phyloP scores from a whole-genome alignment of 2,329 filamentous ascomycete species.

The Celoporthe dispersa region DNA sequence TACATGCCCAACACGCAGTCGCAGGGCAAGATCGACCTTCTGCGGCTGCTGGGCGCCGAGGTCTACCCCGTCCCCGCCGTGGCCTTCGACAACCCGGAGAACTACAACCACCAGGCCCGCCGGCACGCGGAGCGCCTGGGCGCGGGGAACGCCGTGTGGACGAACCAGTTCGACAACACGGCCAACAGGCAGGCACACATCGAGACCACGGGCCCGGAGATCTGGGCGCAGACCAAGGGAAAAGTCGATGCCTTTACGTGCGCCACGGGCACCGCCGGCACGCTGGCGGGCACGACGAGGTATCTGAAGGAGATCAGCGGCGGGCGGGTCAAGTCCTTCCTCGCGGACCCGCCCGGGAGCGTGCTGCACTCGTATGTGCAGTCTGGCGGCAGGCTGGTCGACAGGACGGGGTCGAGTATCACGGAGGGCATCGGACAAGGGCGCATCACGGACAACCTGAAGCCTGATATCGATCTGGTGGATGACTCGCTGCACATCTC shows the following conservation, averaged over 20 bases:
- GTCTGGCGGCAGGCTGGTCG: slow-evolving; percentile 81
- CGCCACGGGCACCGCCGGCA: slow-evolving; percentile 90
- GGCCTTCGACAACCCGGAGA: slow-evolving; percentile 90
- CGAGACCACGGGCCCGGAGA: slow-evolving; percentile 96
- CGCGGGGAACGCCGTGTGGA: slow-evolving; percentile 94
- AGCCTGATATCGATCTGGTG: slow-evolving; percentile 79
- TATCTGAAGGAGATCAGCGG: slow-evolving; percentile 84
- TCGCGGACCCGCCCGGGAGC: slow-evolving; percentile 92
- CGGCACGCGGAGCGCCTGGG: slow-evolving; percentile 85
- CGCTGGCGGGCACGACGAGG: slow-evolving; percentile 83
- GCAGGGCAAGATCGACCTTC: slow-evolving; percentile 94
- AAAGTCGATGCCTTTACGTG: slow-evolving; percentile 94
- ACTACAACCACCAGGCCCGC: slow-evolving; percentile 96
- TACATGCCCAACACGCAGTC: slow-evolving; percentile 99
- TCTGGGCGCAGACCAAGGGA: slow-evolving; percentile 89
- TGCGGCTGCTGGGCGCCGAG: slow-evolving; percentile 89
- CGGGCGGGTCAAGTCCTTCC: slow-evolving; percentile 81
- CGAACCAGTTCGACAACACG: slow-evolving; percentile 97
- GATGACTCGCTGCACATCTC: slow-evolving; percentile 84
- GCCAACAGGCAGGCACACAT: slow-evolving; percentile 94
- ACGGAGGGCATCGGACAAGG: slow-evolving; percentile 98
- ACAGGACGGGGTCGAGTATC: slow-evolving; percentile 84
- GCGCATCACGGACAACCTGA: slow-evolving; percentile 91
- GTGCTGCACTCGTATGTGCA: slow-evolving; percentile 92
- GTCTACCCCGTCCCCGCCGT: slow-evolving; percentile 96